A percentile compares a stretch with the other conserved stretches of the same genome.
These are phyloP conservation scores for Asterochloris erici DNA, from an alignment of 139 green algal species.

Conservation along the genomic window DNA sequence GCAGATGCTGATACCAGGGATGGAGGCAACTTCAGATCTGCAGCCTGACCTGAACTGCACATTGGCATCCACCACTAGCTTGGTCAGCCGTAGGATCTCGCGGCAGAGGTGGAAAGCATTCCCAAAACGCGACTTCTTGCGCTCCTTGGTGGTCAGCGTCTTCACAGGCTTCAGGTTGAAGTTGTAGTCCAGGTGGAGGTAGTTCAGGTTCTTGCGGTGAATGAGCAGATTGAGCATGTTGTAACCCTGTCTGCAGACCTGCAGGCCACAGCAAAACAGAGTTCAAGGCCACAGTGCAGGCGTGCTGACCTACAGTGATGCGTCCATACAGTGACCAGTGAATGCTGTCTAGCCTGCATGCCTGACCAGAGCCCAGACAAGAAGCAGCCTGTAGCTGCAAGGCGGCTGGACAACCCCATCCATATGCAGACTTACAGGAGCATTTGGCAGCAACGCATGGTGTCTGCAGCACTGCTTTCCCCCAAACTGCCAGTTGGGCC, in stretches of 20 bases:
- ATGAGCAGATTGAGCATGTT: conserved; percentile 99
- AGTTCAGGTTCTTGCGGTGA: conserved; percentile 99
- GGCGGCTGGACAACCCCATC: too few relatives aligned
- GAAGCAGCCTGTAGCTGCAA: too few relatives aligned
- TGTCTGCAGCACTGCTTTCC: too few relatives aligned
- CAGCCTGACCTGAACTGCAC: conserved; percentile 64
- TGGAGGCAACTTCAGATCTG: too few relatives aligned
- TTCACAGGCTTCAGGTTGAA: conserved; percentile 99
- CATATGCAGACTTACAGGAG: too few relatives aligned
- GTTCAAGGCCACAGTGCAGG: neutral
- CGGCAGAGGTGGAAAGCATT: conserved; percentile 99
- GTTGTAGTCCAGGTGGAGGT: conserved; percentile 99
- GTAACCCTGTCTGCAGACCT: conserved; percentile 99
- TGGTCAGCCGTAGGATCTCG: conserved; percentile 98
- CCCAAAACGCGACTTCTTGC: conserved; percentile 98
- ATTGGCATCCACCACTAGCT: conserved; percentile 97
- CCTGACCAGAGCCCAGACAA: too few relatives aligned
- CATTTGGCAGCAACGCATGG: too few relatives aligned
- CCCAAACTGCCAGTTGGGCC: too few relatives aligned
- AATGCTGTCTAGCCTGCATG: too few relatives aligned
- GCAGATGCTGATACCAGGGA: too few relatives aligned
- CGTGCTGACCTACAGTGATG: neutral
- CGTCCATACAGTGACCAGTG: too few relatives aligned
- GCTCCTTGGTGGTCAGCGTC: conserved; percentile 99
- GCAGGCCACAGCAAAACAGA: conserved; percentile 20